Evolutionary conservation across 306 rosid genomes (phyloP), one percentile per base, ranked within the genome.

Genomic region (Vigna angularis): DNA sequence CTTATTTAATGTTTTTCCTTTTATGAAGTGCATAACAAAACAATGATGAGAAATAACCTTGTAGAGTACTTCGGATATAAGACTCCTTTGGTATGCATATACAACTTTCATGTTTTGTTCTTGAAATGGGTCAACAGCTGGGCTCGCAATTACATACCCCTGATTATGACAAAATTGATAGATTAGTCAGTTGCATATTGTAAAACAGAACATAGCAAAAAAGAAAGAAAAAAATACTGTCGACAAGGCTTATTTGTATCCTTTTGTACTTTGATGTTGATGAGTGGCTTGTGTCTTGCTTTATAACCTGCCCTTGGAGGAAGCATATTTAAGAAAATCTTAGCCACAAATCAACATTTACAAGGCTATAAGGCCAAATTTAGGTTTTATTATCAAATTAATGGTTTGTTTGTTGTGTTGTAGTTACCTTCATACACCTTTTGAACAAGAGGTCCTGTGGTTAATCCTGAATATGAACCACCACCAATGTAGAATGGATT

Each of bases 121-220:
- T 10, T 20, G 50, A 24, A 2, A 4, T 0, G 0, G 0, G 13
- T 68, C 74, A n/a, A 86, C 85, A 1, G 1, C 5, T n/a, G 94
- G 90, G 55, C 90, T 90, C 7, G 91, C 90, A 4, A 88, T 47
- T 40, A 86, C 70, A 6, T 84, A 90, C 13, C 88, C 94, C 94
- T 82, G 47, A 56, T 65, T 47, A 40, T 9, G 3, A 11, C 4
- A 30, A 69, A 16, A 17, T 17, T 49, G 34, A 55, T 44, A 44
- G 11, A 44, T 12, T 34, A 34, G 5, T 34, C 38, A 82, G 17
- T 38, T 42, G 44, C 40, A 59, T n/a, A 61, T 4, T 44, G 18
- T 53, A 65, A 7, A 42, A 11, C 14, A 44, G 5, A 80, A 48
- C 42, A 61, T 17, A 48, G 32, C 6, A 61, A 58, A 51, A 4